Evolutionary conservation across 257 asterid genomes (phyloP).

Genomic region (Rhazya stricta): DNA sequence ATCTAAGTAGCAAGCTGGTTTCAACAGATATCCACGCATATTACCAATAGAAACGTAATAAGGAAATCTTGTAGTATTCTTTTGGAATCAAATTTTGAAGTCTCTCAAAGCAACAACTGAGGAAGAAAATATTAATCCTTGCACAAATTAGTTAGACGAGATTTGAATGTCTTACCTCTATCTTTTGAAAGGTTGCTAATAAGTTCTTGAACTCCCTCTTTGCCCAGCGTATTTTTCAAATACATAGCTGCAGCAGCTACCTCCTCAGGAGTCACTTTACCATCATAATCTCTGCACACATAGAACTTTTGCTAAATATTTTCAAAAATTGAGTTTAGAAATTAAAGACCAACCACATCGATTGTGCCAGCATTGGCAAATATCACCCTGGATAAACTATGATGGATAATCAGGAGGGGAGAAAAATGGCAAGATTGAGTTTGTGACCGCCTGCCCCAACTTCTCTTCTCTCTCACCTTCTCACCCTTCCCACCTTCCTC

Average conservation of each 20-base stretch:
- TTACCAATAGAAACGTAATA: neutral
- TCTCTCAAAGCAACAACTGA: neutral
- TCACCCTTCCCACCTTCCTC: too few relatives aligned
- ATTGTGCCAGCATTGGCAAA: neutral
- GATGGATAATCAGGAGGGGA: neutral
- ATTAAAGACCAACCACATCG: neutral
- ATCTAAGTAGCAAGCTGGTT: neutral
- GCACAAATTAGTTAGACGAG: neutral
- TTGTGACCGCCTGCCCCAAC: neutral
- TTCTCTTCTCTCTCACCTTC: too few relatives aligned
- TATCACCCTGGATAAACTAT: neutral
- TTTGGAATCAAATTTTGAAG: neutral
- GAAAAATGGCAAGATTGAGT: too few relatives aligned
- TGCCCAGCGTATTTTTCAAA: conserved; percentile 77
- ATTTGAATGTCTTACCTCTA: conserved; percentile 37
- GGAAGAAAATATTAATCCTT: neutral
- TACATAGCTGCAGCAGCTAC: conserved; percentile 78
- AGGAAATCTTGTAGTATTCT: neutral
- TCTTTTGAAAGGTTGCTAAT: conserved; percentile 82
- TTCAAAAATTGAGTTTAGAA: neutral
- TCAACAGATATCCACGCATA: neutral
- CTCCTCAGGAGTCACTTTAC: conserved; percentile 84
- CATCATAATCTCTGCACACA: conserved; percentile 64
- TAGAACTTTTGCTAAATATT: neutral
- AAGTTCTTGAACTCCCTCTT: conserved; percentile 75